These are phyloP conservation scores for Pyrenochaeta sp. DNA, from an alignment of 2,329 filamentous ascomycete species.

Conservation along the genomic window DNA sequence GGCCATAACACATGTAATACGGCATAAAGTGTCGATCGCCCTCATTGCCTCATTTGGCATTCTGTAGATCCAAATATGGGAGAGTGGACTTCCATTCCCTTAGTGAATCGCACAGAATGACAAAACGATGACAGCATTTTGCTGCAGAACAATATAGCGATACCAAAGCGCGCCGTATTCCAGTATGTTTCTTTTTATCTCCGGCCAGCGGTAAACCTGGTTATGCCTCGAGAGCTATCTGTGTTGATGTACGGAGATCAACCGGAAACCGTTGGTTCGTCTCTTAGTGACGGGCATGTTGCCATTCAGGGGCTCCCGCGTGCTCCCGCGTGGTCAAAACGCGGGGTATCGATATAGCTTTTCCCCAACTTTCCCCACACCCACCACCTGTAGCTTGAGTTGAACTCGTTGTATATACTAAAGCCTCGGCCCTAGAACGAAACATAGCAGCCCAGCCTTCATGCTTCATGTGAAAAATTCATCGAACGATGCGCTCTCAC, in stretches of 20 bases:
- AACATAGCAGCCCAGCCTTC: no score
- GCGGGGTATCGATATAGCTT: conserved; percentile 17
- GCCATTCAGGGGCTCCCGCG: conserved; percentile 10
- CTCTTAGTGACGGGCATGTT: conserved; percentile 13
- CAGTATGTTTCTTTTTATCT: neutral
- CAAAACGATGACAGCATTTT: conserved; percentile 1
- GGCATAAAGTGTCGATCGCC: neutral
- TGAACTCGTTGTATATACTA: neutral
- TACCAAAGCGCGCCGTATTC: neutral
- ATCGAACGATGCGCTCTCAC: no score
- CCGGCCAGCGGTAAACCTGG: conserved; percentile 4
- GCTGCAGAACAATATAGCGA: conserved; percentile 3
- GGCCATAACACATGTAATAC: neutral
- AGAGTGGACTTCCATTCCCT: neutral
- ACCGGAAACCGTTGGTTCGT: conserved; percentile 14
- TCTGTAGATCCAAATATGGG: neutral
- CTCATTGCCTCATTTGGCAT: neutral
- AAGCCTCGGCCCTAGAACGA: conserved; percentile 5
- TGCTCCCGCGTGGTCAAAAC: conserved; percentile 13
- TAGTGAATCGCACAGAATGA: neutral
- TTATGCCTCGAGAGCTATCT: neutral
- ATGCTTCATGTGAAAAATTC: no score
- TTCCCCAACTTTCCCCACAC: conserved; percentile 7
- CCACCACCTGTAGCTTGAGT: neutral
- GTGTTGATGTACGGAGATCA: conserved; percentile 7